These are phyloP conservation scores for Pythium angustatum DNA, from an alignment of 352 stramenopile genomes.

Conservation along the genomic window DNA sequence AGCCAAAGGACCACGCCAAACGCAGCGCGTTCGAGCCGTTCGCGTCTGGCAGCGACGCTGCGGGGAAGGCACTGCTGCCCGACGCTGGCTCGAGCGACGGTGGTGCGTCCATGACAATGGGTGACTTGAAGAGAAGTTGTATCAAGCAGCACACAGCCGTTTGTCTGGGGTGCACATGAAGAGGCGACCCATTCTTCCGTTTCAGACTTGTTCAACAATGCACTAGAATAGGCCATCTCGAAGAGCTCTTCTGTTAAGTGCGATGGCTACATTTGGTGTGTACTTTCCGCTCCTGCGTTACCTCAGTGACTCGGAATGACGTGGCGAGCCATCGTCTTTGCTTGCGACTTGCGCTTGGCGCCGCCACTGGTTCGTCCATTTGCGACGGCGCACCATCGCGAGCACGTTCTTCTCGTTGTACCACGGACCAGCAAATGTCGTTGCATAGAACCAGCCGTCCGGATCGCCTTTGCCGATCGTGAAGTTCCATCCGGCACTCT, in stretches of 20 bases:
- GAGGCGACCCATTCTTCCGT: constrained; percentile 2
- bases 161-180: too few species aligned
- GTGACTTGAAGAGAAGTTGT: neutral
- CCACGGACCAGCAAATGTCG: constrained; percentile 39
- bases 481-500: constrained; percentile 34
- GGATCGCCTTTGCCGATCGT: constrained; percentile 34
- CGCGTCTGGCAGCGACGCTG: too few species aligned
- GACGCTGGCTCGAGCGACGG: neutral
- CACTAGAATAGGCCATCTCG: neutral
- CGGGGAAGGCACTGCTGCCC: neutral
- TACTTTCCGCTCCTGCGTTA: too few species aligned
- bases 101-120: neutral
- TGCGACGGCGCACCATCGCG: constrained; percentile 32
- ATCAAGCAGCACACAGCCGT: neutral
- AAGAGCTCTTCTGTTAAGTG: neutral
- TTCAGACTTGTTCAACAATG: neutral
- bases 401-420: constrained; percentile 28
- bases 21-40: constrained; percentile 51
- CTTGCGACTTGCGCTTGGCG: neutral
- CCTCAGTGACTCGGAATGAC: neutral
- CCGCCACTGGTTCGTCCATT: constrained; percentile 24
- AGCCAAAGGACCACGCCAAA: constrained; percentile 89
- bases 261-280: constrained; percentile 1
- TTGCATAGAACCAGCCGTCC: constrained; percentile 43
- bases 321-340: constrained; percentile 4